Conservation (phyloP, 1,139 yeast genomes). For the Protomyces arabidopsidicola region DNA sequence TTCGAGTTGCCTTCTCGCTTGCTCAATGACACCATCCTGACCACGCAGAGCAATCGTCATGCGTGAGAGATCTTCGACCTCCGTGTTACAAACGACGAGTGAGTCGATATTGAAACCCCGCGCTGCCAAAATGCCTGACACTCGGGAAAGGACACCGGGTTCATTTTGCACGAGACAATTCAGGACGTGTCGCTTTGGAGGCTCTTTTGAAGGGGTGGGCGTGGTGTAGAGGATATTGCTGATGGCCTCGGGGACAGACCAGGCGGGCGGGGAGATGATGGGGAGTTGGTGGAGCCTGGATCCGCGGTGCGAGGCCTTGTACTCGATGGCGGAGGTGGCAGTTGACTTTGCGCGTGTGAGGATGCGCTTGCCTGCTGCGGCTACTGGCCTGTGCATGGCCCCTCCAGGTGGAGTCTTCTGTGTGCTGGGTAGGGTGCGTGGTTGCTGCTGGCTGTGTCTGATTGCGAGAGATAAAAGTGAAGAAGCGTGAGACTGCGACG, state of each 20-base stretch:
- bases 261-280: constrained; percentile 86
- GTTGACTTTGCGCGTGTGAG: constrained; percentile 33
- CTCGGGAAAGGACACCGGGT: constrained; percentile 92
- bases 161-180: constrained; percentile 97
- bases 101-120: constrained; percentile 98
- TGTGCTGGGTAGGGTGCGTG: background rate
- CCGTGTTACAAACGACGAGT: constrained; percentile 92
- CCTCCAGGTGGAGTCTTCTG: too few species aligned
- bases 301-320: constrained; percentile 78
- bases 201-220: constrained; percentile 58
- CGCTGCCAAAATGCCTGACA: constrained; percentile 94
- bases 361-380: background rate
- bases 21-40: constrained; percentile 93
- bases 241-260: constrained; percentile 95
- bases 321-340: constrained; percentile 92
- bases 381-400: background rate
- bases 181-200: constrained; percentile 65
- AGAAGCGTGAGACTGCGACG: too few species aligned
- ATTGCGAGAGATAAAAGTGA: background rate
- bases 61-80: constrained; percentile 88
- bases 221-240: constrained; percentile 83
- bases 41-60: constrained; percentile 96
- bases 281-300: constrained; percentile 88
- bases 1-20: constrained; percentile 97
- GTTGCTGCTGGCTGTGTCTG: background rate